These are phyloP conservation scores for Fusarium burgessii DNA, from an alignment of 2,329 filamentous ascomycete species.

Conservation along the genomic window DNA sequence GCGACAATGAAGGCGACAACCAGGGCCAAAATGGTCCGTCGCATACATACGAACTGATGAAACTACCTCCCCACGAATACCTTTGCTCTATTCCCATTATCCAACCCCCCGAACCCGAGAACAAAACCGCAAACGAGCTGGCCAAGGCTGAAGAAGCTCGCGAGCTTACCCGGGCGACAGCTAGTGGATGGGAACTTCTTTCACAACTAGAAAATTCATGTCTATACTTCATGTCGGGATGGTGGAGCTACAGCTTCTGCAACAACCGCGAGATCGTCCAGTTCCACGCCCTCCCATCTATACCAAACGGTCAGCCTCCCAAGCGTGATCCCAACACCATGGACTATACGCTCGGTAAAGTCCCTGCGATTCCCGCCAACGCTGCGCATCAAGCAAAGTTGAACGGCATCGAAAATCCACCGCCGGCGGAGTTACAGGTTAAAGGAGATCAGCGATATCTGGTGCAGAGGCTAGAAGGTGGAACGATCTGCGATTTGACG, in stretches of 20 bases:
- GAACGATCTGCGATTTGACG: constrained; percentile 88
- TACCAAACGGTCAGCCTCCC: constrained; percentile 76
- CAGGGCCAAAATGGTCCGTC: constrained; percentile 17
- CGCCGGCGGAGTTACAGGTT: constrained; percentile 76
- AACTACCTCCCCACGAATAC: constrained; percentile 76
- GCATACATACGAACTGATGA: constrained; percentile 79
- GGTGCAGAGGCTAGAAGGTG: constrained; percentile 82
- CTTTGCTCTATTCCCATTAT: constrained; percentile 87
- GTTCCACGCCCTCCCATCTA: constrained; percentile 83
- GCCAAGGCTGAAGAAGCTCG: constrained; percentile 81
- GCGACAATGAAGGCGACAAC: constrained; percentile 47
- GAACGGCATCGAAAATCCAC: constrained; percentile 46
- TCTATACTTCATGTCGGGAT: constrained; percentile 84
- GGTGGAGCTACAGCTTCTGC: constrained; percentile 98
- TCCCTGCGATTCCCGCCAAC: constrained; percentile 50
- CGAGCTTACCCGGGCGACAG: constrained; percentile 81
- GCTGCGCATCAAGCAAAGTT: constrained; percentile 43
- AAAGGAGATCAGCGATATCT: constrained; percentile 89
- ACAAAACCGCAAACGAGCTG: constrained; percentile 74
- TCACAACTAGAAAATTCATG: constrained; percentile 84
- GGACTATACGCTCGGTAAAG: constrained; percentile 81
- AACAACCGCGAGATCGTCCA: constrained; percentile 89
- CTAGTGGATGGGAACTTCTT: constrained; percentile 83
- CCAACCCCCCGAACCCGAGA: constrained; percentile 65
- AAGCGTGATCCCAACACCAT: constrained; percentile 80